phyloP scores from a whole-genome alignment of 192 early-diverging fungal species.

The Mortierella claussenii region DNA sequence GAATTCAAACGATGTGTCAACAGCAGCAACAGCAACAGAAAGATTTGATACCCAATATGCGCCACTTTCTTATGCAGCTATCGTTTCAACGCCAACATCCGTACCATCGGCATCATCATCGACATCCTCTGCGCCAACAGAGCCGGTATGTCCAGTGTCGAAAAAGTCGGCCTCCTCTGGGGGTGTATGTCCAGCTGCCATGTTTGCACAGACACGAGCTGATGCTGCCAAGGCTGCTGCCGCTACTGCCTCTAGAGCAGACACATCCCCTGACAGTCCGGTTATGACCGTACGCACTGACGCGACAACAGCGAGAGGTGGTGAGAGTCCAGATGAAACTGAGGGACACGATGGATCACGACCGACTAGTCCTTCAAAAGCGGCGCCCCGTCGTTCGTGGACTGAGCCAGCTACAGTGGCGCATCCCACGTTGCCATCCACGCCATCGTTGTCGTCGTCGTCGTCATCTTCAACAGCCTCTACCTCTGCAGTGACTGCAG shows the following conservation, averaged over 20 bases:
- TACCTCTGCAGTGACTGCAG: slow-evolving; percentile 11
- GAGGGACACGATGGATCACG: background rate
- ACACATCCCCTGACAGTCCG: background rate
- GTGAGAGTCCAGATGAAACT: background rate
- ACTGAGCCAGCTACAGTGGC: slow-evolving; percentile 14
- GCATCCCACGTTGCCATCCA: too few relatives aligned
- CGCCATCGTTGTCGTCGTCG: background rate
- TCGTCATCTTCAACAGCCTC: background rate
- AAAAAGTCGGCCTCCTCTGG: slow-evolving; percentile 46
- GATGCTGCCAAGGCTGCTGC: background rate
- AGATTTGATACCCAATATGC: background rate
- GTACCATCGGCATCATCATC: background rate
- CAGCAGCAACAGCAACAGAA: background rate
- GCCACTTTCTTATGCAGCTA: background rate
- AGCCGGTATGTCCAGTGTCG: slow-evolving; percentile 37
- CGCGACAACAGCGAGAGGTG: background rate
- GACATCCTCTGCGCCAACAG: background rate
- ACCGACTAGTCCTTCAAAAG: background rate
- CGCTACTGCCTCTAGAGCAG: background rate
- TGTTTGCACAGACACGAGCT: slow-evolving; percentile 47
- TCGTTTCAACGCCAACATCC: background rate
- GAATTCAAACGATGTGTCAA: too few relatives aligned
- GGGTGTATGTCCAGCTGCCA: slow-evolving; percentile 43
- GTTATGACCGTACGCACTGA: background rate
- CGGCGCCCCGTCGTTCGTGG: background rate